Evolutionary conservation across 2,329 filamentous ascomycete species (phyloP).

Genomic region (Arthrobotrys conoides): DNA sequence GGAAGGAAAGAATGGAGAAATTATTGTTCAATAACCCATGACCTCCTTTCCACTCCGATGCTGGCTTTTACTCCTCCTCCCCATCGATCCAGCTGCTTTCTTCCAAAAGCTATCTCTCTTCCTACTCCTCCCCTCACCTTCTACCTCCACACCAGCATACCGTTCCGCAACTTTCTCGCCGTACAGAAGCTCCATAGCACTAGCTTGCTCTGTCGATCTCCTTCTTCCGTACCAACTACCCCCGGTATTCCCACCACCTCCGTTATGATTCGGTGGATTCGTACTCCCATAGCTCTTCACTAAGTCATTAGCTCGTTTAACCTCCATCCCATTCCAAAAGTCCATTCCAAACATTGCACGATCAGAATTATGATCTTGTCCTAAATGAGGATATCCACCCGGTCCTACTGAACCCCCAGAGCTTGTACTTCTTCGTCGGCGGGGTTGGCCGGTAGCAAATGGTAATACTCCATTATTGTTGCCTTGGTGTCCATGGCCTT

Average conservation of each 20-base stretch:
- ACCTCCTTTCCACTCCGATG: constrained; percentile 16
- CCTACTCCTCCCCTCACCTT: constrained; percentile 10
- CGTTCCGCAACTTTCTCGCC: constrained; percentile 21
- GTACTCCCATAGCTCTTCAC: constrained; percentile 51
- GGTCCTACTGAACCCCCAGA: constrained; percentile 45
- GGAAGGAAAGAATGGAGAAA: not conserved
- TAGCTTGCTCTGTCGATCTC: constrained; percentile 32
- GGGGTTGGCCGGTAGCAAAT: constrained; percentile 40
- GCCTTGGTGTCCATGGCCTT: constrained; percentile 7
- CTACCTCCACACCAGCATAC: not conserved
- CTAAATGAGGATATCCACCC: constrained; percentile 49
- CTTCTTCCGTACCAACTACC: constrained; percentile 8
- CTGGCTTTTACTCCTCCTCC: constrained; percentile 40
- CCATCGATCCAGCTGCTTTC: constrained; percentile 35
- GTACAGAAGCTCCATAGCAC: constrained; percentile 30
- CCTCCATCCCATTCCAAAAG: constrained; percentile 36
- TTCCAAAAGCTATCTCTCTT: constrained; percentile 55
- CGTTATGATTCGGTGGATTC: constrained; percentile 14
- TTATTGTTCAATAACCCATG: constrained; percentile 21
- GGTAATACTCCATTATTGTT: constrained; percentile 30
- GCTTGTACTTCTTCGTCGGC: constrained; percentile 33
- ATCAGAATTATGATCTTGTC: constrained; percentile 32
- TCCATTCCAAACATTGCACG: constrained; percentile 40
- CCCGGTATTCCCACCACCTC: not conserved
- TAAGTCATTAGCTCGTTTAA: constrained; percentile 45